phyloP scores from a whole-genome alignment of 371 early-diverging fungal species.

The Funneliformis caledonium region DNA sequence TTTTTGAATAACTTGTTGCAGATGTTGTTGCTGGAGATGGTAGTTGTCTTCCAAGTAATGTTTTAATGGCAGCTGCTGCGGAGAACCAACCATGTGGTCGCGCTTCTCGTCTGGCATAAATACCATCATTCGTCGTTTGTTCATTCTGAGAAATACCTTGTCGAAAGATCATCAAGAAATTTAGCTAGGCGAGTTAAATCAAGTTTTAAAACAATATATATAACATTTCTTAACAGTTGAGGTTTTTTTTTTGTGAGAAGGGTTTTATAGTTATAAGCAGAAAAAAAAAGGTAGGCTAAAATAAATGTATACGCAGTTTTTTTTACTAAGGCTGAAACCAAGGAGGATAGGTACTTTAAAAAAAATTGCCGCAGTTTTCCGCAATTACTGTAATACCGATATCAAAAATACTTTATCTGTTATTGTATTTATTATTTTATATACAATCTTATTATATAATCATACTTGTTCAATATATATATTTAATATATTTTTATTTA shows the following conservation, averaged over 20 bases:
- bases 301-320: neutral
- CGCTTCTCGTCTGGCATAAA: neutral
- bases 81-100: neutral
- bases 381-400: too few species aligned
- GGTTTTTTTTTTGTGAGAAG: neutral
- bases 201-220: neutral
- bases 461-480: too few species aligned
- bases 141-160: constrained; percentile 10
- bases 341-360: neutral
- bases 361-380: neutral
- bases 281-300: neutral
- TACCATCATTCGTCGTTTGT: neutral
- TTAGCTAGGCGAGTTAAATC: neutral
- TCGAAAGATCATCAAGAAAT: constrained; percentile 25
- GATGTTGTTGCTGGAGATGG: neutral
- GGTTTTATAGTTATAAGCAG: neutral
- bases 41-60: neutral
- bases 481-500: too few species aligned
- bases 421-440: neutral
- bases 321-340: neutral
- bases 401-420: neutral
- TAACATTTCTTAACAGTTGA: neutral
- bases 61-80: neutral
- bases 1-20: constrained; percentile 2
- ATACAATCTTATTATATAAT: neutral